These are phyloP conservation scores for Leishmania braziliensis DNA, from an alignment of 208 protist species.

Conservation along the genomic window DNA sequence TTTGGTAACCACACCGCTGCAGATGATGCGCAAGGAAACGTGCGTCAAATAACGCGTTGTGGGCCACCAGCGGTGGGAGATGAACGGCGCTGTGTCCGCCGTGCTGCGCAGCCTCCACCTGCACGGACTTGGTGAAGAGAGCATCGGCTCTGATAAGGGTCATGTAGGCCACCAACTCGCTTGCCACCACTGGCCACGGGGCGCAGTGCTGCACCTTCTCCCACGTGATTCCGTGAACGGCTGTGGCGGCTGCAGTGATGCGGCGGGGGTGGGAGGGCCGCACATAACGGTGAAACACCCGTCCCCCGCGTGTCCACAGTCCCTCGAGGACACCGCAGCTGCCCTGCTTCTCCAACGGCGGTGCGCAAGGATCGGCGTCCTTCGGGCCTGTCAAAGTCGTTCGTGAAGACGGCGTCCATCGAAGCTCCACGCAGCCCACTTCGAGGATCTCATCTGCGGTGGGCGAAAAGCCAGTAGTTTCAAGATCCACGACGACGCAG, in stretches of 20 bases:
- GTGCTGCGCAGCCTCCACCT: not conserved
- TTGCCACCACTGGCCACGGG: conserved; percentile 31
- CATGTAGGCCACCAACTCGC: conserved; percentile 30
- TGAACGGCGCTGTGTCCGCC: conserved; percentile 1
- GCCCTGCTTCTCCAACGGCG: not conserved
- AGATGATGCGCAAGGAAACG: conserved; percentile 46
- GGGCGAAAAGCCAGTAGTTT: conserved; percentile 69
- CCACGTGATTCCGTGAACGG: conserved; percentile 43
- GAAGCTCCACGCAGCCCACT: conserved; percentile 61
- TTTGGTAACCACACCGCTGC: conserved; percentile 36
- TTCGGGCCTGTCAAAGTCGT: not conserved
- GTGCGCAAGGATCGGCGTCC: not conserved
- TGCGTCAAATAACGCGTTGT: conserved; percentile 70
- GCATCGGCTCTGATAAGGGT: not conserved
- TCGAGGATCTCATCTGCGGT: conserved; percentile 52
- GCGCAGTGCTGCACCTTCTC: conserved; percentile 32
- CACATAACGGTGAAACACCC: conserved; percentile 54
- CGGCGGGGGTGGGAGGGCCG: conserved; percentile 24
- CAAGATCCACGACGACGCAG: conserved; percentile 56
- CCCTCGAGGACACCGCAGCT: not conserved
- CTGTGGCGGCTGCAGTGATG: conserved; percentile 19
- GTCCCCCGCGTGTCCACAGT: conserved; percentile 41
- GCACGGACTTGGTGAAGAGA: not conserved
- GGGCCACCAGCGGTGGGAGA: conserved; percentile 69
- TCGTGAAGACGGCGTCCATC: conserved; percentile 36